A percentile compares a stretch with the other conserved stretches of the same genome.
These are phyloP conservation scores for Brassica hybrid DNA, from an alignment of 441 rosid species.

Conservation along the genomic window DNA sequence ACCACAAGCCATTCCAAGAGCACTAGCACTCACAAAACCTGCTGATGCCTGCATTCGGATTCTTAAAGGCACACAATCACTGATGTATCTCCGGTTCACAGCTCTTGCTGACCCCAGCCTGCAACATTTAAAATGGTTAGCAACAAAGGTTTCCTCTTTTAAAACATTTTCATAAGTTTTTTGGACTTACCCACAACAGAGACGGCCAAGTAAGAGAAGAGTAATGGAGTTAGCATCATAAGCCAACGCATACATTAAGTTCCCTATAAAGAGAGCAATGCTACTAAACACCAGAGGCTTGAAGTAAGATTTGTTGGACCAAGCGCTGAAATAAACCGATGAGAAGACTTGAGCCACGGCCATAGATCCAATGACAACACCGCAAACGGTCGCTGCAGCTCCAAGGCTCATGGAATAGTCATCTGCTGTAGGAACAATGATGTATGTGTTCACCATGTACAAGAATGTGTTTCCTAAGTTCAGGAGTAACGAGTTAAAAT, in stretches of 20 bases:
- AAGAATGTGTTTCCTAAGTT: slow-evolving; percentile 91
- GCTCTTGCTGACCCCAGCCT: slow-evolving; percentile 99
- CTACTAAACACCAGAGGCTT: slow-evolving; percentile 95
- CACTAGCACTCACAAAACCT: slow-evolving; percentile 99
- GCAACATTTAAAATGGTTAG: slow-evolving; percentile 34
- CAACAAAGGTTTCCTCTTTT: slow-evolving; percentile 4
- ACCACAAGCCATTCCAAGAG: slow-evolving; percentile 99
- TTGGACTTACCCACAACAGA: slow-evolving; percentile 88
- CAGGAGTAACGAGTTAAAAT: slow-evolving; percentile 80
- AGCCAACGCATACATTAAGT: slow-evolving; percentile 88
- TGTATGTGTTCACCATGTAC: slow-evolving; percentile 98
- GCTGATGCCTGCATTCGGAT: slow-evolving; percentile 98
- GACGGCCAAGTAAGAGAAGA: slow-evolving; percentile 83
- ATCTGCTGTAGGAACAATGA: slow-evolving; percentile 97
- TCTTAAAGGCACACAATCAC: slow-evolving; percentile 92
- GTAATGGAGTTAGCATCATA: slow-evolving; percentile 76
- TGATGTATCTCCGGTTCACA: slow-evolving; percentile 94
- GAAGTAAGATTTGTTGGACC: slow-evolving; percentile 96
- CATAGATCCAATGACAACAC: slow-evolving; percentile 97
- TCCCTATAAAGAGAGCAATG: slow-evolving; percentile 79
- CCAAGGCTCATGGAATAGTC: slow-evolving; percentile 95
- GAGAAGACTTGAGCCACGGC: slow-evolving; percentile 98
- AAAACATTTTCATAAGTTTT: neutral
- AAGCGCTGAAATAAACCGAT: slow-evolving; percentile 96
- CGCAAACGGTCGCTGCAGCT: slow-evolving; percentile 99